phyloP scores from a whole-genome alignment of 768 basidiomycete genomes.

The Lentinus tigrinus region DNA sequence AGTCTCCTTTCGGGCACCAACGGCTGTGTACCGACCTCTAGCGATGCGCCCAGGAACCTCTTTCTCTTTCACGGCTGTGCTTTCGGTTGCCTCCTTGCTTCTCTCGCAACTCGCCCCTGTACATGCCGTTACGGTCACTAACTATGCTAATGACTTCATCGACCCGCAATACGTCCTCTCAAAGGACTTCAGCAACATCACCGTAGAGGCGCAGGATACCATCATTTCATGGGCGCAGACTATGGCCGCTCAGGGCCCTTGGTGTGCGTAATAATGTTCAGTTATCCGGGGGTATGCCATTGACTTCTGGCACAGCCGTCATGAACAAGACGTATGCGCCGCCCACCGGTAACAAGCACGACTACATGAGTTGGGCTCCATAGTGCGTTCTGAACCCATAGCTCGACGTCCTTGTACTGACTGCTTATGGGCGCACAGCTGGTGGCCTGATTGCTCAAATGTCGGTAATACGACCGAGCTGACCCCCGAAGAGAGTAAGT shows the following conservation, averaged over 20 bases:
- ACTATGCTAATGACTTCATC: constrained; percentile 57
- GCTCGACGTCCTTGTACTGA: not conserved
- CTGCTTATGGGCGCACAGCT: constrained; percentile 32
- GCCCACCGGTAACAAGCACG: constrained; percentile 54
- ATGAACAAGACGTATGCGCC: constrained; percentile 45
- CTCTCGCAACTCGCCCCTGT: constrained; percentile 7
- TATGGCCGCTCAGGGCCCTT: constrained; percentile 46
- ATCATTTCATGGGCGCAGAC: constrained; percentile 47
- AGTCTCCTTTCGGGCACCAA: not conserved
- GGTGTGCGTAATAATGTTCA: constrained; percentile 42
- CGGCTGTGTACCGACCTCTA: not conserved
- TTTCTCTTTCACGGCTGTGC: not conserved
- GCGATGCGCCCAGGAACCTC: not conserved
- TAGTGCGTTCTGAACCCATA: constrained; percentile 45
- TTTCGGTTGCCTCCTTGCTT: constrained; percentile 9
- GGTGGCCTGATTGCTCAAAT: constrained; percentile 62
- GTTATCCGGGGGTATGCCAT: not conserved
- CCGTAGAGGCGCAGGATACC: constrained; percentile 44
- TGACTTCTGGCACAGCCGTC: constrained; percentile 37
- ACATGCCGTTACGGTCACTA: constrained; percentile 29
- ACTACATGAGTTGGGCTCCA: constrained; percentile 71
- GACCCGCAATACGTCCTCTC: constrained; percentile 49
- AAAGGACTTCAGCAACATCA: constrained; percentile 40
- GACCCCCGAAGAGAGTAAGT: constrained; percentile 48
- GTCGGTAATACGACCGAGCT: constrained; percentile 59